Conservation (phyloP, 2,329 filamentous ascomycete species). For the Fusarium paranaense region DNA sequence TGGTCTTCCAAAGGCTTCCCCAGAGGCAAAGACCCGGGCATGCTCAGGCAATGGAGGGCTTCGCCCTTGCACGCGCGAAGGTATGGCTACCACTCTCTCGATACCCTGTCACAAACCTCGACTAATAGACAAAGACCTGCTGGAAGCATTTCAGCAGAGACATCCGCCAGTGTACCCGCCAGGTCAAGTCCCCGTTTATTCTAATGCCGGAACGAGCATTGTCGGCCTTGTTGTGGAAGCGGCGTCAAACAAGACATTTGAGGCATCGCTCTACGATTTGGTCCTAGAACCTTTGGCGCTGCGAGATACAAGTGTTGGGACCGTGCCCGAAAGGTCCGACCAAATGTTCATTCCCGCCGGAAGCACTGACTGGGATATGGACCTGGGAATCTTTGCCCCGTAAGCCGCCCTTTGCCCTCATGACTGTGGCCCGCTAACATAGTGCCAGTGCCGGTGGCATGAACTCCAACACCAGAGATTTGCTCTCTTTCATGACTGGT, state of each 20-base stretch:
- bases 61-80: not conserved
- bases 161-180: not conserved
- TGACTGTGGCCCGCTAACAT: no score
- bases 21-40: not conserved
- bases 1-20: not conserved
- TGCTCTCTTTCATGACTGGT: not conserved
- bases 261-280: not conserved
- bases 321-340: accelerated
- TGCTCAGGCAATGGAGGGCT: not conserved
- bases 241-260: not conserved
- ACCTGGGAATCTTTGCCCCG: conserved; percentile 7
- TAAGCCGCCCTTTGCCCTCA: no score
- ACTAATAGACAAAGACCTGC: not conserved
- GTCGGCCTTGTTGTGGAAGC: conserved; percentile 4
- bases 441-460: not conserved
- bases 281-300: conserved; percentile 1
- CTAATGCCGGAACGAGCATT: not conserved
- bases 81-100: not conserved
- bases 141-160: not conserved
- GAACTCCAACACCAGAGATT: not conserved
- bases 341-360: not conserved
- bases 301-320: not conserved
- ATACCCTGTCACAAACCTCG: not conserved
- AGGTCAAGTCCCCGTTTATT: not conserved
- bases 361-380: not conserved